Evolutionary conservation across 2,329 filamentous ascomycete genomes (phyloP).

Genomic region (Colletotrichum sp.): DNA sequence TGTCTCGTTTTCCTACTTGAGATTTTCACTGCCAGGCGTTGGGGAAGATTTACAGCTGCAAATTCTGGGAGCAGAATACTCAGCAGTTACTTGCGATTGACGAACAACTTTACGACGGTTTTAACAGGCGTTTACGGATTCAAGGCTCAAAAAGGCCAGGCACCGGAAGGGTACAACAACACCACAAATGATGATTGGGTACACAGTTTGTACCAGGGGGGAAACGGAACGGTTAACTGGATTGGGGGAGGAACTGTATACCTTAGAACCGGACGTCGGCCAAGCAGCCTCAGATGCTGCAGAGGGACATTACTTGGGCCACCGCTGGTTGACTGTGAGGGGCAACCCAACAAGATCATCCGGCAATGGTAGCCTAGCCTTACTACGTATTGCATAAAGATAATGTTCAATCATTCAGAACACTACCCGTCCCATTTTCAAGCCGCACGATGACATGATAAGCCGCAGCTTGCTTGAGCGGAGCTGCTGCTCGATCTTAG

Average conservation of each 20-base stretch:
- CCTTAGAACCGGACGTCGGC: neutral
- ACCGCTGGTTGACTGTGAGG: neutral
- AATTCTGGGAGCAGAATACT: conserved; percentile 3
- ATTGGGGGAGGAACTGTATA: neutral
- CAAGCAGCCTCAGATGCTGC: neutral
- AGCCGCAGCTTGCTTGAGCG: neutral
- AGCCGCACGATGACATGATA: neutral
- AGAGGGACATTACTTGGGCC: neutral
- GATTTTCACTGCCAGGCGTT: conserved; percentile 5
- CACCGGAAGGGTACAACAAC: neutral
- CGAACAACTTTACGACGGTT: conserved; percentile 12
- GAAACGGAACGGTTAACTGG: neutral
- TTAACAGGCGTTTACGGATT: conserved; percentile 15
- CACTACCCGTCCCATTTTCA: neutral
- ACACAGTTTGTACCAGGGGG: neutral
- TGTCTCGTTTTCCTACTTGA: neutral
- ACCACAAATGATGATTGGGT: neutral
- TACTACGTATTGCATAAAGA: conserved; percentile 14
- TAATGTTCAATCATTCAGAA: conserved; percentile 18
- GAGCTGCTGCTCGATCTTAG: neutral
- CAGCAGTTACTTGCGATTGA: conserved; percentile 2
- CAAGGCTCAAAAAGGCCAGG: neutral
- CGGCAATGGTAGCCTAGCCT: neutral
- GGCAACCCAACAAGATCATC: neutral
- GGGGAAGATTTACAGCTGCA: neutral